Base-by-base conservation (phyloP, 768 basidiomycete species). In the Lactarius psammicola region DNA sequence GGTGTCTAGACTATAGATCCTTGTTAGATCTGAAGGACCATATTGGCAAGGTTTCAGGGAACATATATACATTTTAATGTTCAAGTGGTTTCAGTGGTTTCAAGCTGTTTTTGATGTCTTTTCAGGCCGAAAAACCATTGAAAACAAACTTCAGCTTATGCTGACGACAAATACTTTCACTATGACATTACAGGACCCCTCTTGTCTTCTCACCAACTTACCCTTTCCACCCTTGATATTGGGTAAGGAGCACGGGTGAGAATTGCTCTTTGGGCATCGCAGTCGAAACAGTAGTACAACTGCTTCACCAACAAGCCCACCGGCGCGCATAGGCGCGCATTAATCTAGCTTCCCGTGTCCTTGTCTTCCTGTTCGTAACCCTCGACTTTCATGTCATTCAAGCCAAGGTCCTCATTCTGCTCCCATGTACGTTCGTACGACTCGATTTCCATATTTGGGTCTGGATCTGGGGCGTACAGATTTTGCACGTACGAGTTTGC, bases 401-500 rank as follows among this genome's bases (percentile, higher is more conserved):
- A 75, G 5, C 96, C 97, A 17, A 98, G 80, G 58, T 94, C 93
- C 74, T 98, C 97, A 71, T 99, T 95, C 80, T 99, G 94, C 53
- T 93, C 85, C 79, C 84, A 91, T 4, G 86, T 86, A 57, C 97
- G 81, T 46, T 95, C 91, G 72, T 98, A 99, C 63, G 76, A 74
- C 74, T 90, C 92, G 59, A 91, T 83, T 34, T 76, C 80, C 91
- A 99, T 93, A 72, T 95, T 94, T 1, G 96, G 96, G 73, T 98
- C 96, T 0, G 92, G 87, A 73, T 99, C 96, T 4, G 97, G 97
- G 0, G 97, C 96, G 74, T 96, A 98, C n/a, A 95, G 72, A 75
- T 94, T 97, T 75, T 99, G 97, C 54, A 99, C 79, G 73, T 98
- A 95, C 2, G 94, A 95, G 75, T 98, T 98, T 17, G 93, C 89